Base-by-base conservation (phyloP, 768 basidiomycete genomes). In the Serendipita indica region DNA sequence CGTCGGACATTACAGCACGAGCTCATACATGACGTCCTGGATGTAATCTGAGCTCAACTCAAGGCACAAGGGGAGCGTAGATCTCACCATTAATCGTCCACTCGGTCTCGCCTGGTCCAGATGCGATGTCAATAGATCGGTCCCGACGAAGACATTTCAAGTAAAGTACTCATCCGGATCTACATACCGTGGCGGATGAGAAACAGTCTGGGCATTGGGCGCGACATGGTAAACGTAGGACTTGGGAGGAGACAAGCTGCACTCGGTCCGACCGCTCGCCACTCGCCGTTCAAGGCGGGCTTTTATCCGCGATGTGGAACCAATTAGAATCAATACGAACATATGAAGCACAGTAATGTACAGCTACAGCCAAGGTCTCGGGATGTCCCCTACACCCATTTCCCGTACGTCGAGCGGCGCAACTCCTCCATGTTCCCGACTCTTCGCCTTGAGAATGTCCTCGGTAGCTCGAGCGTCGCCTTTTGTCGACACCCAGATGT, bases 11-110 rank as follows among this genome's bases (percentile, higher is more conserved):
- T 18, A 18, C n/a, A 41, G 20, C 14, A 46, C 14, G 12, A 13
- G 41, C 27, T 20, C 62, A 57, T 58, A 63, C 65, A 60, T 66
- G 65, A 39, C 64, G 61, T 35, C 64, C 65, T 61, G 14, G 25
- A 14, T 52, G n/a, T 54, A 52, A 18, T 20, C 39, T 45, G 18
- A 34, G n/a, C n/a, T 27, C 22, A 32, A 16, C 49, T 27, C 3
- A 16, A 54, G 10, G 37, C 6, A 34, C 27, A 13, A 16, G 6
- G 4, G 5, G 28, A 25, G 12, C 18, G 27, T 25, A 41, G 6
- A 35, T 70, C 79, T 68, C 59, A 83, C 90, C 91, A 64, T 86
- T 91, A 41, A 84, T 65, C 16, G 88, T 89, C 91, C 92, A 97
- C 68, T 93, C 92, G 1, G 93, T 97, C 73, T 96, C 86, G 32